Base-by-base conservation (phyloP, 805 yeast species). In the Debaryomyces maramus region DNA sequence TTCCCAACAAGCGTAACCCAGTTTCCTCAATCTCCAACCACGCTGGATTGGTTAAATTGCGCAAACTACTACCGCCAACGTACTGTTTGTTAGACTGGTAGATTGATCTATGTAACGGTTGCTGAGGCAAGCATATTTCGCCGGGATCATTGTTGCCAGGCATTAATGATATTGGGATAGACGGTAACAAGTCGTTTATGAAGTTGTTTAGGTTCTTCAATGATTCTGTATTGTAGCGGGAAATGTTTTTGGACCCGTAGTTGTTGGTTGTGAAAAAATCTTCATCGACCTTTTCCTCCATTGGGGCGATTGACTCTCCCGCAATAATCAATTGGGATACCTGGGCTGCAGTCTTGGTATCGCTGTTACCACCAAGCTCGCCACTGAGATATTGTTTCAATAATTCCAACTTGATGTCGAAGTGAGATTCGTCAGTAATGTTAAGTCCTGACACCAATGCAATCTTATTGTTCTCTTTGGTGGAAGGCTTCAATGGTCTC, bases 111-210 rank as follows among this genome's bases (percentile, higher is more conserved):
- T 91, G 97, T n/a, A 93, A 56, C 2, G 95, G 85, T 58, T 85
- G 96, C 60, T 93, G 97, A 0, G 99, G 99, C 41, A 88, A 61
- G 36, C 90, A 77, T 13, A 75, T 65, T 45, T 86, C 95, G n/a
- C 88, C 81, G 0, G 97, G 96, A 58, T 93, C 99, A 3, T 72
- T 63, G 6, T 67, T 75, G 4, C 99, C 98, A 0, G 99, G 96
- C 81, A 93, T 73, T 2, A 93, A 52, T 31, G 83, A 77, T 5
- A 90, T 80, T 0, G 95, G 85, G 13, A 88, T 61, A 2, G 84
- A 69, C 6, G 70, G 60, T 3, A 82, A 63, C 1, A 87, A 44
- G 10, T 83, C 82, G 2, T 70, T 56, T 4, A 91, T 48, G 50
- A 83, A 79, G 7, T 56, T 50, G 49, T 87, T 91, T 17, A 91